Base-by-base conservation (phyloP, 164 flowering plant genomes). In the Brasenia schreberi region DNA sequence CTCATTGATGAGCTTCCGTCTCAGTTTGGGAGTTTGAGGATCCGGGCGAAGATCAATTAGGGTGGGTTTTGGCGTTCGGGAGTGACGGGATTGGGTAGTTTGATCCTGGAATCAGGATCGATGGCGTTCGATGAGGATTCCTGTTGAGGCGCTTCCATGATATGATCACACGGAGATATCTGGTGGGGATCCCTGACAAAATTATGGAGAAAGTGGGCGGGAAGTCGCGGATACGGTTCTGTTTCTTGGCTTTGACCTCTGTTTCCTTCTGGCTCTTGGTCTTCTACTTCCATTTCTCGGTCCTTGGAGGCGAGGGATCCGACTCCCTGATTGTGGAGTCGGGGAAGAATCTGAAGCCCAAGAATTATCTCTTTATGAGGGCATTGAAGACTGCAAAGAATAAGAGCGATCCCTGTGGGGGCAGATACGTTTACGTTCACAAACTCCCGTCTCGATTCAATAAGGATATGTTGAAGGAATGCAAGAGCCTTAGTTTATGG, bases 401-500 rank as follows among this genome's bases (percentile, higher is more conserved):
- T 76, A 88, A 81, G 79, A 87, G 87, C 65, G 96, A 92, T 78
- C 91, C 97, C 0, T 93, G 98, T 76, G 93, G 88, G 3, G 98
- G 98, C 42, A 87, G 89, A 81, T 93, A 93, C 64, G 81, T 93
- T 16, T 93, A 88, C 72, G 94, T 93, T 17, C 90, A 93, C 60
- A 85, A 93, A 23, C 88, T 93, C 45, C 97, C 96, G 27, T 69
- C 96, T 0, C 73, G 81, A 76, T 93, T 90, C 72, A 93, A 90
- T 69, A 90, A 84, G 74, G 96, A 90, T 60, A 87, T 90, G 96
- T 79, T 93, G 39, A 87, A 80, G 81, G 85, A 88, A 66, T 93
- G 97, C 65, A 77, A 45, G 72, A 81, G 77, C 27, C 73, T 90
- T 14, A 88, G 89, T 71, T 75, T 81, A 17, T 93, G 98, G 98